Conservation (phyloP, 225 moss, liverwort and hornwort species). For the Rhytidiadelphus loreus region DNA sequence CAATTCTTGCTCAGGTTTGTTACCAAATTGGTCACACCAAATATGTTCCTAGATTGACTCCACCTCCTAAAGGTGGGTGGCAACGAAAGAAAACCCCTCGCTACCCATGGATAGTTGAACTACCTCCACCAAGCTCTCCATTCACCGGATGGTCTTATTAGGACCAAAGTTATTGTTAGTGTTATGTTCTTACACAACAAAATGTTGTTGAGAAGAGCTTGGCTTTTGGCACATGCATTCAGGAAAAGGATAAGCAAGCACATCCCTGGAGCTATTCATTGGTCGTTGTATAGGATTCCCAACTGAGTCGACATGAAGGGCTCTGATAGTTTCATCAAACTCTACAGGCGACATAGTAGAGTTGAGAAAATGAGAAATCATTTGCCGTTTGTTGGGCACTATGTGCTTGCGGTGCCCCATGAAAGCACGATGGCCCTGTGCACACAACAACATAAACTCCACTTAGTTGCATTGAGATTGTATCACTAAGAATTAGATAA, state of each 20-base stretch:
- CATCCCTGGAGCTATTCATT: slow-evolving; percentile 7
- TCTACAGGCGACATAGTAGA: slow-evolving; percentile 9
- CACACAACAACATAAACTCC: background rate
- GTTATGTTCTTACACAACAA: background rate
- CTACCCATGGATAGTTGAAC: background rate
- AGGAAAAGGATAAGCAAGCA: slow-evolving; percentile 43
- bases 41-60: background rate
- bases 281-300: slow-evolving; percentile 4
- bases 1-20: background rate
- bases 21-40: background rate
- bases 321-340: slow-evolving; percentile 23
- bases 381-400: slow-evolving; percentile 51
- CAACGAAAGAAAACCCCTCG: fast-evolving
- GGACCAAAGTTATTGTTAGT: background rate
- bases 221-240: slow-evolving; percentile 52
- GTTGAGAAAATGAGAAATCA: slow-evolving; percentile 45
- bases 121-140: background rate
- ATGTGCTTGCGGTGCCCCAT: slow-evolving; percentile 58
- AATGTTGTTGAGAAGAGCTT: background rate
- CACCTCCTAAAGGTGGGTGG: fast-evolving
- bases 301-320: slow-evolving; percentile 13
- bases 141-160: background rate
- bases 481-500: too few relatives aligned
- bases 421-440: slow-evolving; percentile 57
- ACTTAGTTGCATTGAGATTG: background rate